Evolutionary conservation across 192 early-diverging fungal genomes (phyloP).

Genomic region (Mortierella antarctica): DNA sequence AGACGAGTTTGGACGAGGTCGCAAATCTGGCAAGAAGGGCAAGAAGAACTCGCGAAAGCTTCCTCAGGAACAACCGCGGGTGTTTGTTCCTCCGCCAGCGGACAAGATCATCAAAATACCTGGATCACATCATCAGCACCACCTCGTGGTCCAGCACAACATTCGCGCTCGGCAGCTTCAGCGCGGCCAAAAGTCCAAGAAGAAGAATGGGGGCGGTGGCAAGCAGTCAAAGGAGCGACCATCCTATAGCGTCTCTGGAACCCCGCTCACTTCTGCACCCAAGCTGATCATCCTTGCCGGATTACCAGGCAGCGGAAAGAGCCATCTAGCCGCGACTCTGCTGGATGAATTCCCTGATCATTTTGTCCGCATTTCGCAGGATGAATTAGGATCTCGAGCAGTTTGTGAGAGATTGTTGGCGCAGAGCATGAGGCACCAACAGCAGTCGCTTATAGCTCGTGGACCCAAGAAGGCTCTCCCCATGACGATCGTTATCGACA

Average conservation of each 20-base stretch:
- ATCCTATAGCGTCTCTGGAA: conserved; percentile 22
- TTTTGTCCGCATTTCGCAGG: conserved; percentile 50
- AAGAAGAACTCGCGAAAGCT: conserved; percentile 30
- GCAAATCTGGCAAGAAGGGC: conserved; percentile 39
- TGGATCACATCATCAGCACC: conserved; percentile 46
- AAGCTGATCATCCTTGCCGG: conserved; percentile 34
- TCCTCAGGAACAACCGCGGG: conserved; percentile 21
- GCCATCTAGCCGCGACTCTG: conserved; percentile 24
- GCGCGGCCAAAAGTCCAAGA: conserved; percentile 47
- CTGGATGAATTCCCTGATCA: conserved; percentile 40
- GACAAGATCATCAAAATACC: conserved; percentile 51
- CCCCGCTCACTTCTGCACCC: conserved; percentile 27
- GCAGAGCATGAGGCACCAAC: conserved; percentile 50
- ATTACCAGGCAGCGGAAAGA: conserved; percentile 44
- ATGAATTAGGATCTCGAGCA: conserved; percentile 40
- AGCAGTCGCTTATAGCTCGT: conserved; percentile 29
- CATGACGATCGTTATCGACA: conserved; percentile 43
- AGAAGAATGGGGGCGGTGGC: conserved; percentile 21
- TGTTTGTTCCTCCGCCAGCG: conserved; percentile 35
- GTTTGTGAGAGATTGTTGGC: conserved; percentile 48
- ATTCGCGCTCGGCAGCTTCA: conserved; percentile 44
- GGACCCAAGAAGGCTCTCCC: conserved; percentile 48
- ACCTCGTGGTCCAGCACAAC: conserved; percentile 49
- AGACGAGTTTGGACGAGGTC: conserved; percentile 19
- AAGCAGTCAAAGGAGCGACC: conserved; percentile 45